Percentiles rank a stretch among this genome's conserved stretches.
Conservation (phyloP, 805 yeast genomes). For the Schizosaccharomyces octosporus region DNA sequence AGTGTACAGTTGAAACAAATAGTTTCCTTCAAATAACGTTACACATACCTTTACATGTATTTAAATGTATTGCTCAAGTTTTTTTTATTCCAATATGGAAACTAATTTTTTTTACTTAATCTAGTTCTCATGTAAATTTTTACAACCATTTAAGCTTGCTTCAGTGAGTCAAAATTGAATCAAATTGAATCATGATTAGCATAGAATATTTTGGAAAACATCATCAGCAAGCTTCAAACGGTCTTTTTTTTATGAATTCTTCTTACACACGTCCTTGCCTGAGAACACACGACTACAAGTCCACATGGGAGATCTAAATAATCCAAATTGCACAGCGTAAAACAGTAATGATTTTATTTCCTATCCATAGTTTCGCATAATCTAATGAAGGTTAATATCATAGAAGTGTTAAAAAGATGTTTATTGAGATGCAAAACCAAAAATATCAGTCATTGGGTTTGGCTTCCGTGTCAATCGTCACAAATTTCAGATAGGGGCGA, state of each 20-base stretch:
- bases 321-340: too few species aligned
- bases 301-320: too few species aligned
- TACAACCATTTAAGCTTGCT: neutral
- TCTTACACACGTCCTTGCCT: too few species aligned
- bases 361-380: neutral
- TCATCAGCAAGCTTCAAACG: neutral
- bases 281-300: too few species aligned
- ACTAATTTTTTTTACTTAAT: too few species aligned
- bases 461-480: constrained; percentile 1
- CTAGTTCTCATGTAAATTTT: neutral
- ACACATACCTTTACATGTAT: too few species aligned
- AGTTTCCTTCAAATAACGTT: too few species aligned
- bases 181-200: neutral
- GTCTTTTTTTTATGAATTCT: too few species aligned
- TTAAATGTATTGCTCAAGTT: too few species aligned
- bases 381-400: neutral
- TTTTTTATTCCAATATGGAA: too few species aligned
- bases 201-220: neutral
- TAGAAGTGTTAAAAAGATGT: neutral
- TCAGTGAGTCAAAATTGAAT: neutral
- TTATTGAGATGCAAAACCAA: neutral
- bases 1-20: too few species aligned
- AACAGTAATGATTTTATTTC: too few species aligned
- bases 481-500: constrained; percentile 1
- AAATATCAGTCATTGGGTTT: neutral